These are phyloP conservation scores for Piper betle DNA, from an alignment of 164 flowering plant genomes.

Conservation along the genomic window DNA sequence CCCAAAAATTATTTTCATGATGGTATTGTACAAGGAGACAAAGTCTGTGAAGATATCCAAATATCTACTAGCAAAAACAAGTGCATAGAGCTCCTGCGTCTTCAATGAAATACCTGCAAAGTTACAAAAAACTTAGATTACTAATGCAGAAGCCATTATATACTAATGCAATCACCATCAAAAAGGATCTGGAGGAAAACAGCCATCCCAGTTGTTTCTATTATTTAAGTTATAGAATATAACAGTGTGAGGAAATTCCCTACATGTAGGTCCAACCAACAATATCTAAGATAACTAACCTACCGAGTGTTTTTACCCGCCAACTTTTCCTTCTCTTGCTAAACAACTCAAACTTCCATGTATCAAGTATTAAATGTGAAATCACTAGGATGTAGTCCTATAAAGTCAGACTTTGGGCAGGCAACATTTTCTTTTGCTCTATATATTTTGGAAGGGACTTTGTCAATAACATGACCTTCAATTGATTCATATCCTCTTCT, in stretches of 20 bases:
- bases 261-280: not conserved
- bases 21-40: conserved; percentile 64
- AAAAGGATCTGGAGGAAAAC: conserved; percentile 6
- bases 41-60: conserved; percentile 73
- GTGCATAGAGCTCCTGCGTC: conserved; percentile 90
- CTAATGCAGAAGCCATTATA: not conserved
- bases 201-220: not conserved
- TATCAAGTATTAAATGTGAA: too few species aligned
- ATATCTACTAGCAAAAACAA: conserved; percentile 81
- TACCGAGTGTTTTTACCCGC: too few species aligned
- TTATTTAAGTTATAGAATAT: too few species aligned
- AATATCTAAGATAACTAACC: too few species aligned
- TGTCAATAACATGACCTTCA: too few species aligned
- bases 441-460: too few species aligned
- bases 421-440: too few species aligned
- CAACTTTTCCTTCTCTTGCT: too few species aligned
- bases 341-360: too few species aligned
- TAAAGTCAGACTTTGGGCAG: too few species aligned
- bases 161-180: not conserved
- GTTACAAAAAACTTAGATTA: not conserved
- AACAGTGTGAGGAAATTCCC: not conserved
- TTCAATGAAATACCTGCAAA: conserved; percentile 83
- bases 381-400: too few species aligned
- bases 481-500: too few species aligned
- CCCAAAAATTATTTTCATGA: conserved; percentile 87